A percentile compares a stretch with the other conserved stretches of the same genome.
phyloP scores from a whole-genome alignment of 1,284 basidiomycete genomes.

The Sporisorium iseilematis-ciliati region DNA sequence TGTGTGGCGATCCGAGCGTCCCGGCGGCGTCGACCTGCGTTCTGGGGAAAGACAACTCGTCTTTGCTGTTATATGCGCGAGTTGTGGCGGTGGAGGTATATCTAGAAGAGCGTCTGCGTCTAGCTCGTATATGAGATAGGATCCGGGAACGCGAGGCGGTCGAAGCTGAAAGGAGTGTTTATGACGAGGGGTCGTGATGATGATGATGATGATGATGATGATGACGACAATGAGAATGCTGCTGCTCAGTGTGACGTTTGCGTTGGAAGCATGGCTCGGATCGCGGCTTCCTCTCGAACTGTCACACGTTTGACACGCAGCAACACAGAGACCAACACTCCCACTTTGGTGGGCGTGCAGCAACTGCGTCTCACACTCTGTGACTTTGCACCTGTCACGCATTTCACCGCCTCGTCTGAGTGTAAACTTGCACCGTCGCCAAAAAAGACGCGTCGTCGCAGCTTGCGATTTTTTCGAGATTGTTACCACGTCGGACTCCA shows the following conservation, averaged over 20 bases:
- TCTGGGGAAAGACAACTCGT: too few relatives aligned
- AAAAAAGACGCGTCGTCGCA: not conserved
- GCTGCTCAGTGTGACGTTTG: slow-evolving; percentile 5
- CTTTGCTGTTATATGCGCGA: not conserved
- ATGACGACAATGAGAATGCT: not conserved
- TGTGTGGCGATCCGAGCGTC: not conserved
- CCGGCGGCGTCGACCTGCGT: too few relatives aligned
- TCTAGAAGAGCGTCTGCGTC: slow-evolving; percentile 1
- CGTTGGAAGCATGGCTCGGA: slow-evolving; percentile 1
- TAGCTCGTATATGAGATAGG: too few relatives aligned
- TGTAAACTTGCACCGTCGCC: not conserved
- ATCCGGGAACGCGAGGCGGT: not conserved
- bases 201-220: not conserved
- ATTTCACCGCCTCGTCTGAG: not conserved
- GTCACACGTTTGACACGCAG: slow-evolving; percentile 9
- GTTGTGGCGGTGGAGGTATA: not conserved
- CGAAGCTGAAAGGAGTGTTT: not conserved
- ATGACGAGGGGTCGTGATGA: not conserved
- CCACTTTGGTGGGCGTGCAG: slow-evolving; percentile 3
- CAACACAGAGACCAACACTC: slow-evolving; percentile 15
- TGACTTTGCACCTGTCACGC: slow-evolving; percentile 1
- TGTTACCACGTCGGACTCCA: not conserved
- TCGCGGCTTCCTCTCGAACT: not conserved
- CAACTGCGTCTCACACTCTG: not conserved
- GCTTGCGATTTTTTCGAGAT: not conserved